phyloP scores from a whole-genome alignment of 345 rosid species.

The Nephelium lappaceum region DNA sequence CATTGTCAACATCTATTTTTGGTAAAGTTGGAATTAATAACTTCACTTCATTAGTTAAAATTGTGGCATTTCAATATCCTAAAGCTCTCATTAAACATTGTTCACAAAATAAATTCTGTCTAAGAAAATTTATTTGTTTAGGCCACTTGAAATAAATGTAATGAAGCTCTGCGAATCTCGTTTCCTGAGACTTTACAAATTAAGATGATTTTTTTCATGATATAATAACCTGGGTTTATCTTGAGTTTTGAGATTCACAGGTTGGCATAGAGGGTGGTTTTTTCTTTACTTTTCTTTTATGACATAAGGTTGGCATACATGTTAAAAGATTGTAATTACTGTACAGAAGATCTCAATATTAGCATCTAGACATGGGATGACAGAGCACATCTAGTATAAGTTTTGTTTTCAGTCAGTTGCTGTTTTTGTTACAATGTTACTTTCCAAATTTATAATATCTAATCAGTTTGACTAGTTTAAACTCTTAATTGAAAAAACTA shows the following conservation, averaged over 20 bases:
- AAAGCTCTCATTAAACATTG: neutral
- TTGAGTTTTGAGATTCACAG: neutral
- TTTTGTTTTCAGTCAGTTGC: neutral
- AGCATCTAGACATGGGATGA: neutral
- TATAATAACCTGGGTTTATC: neutral
- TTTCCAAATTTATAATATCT: neutral
- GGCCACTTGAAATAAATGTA: neutral
- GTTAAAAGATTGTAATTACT: neutral
- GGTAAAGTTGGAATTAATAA: constrained; percentile 2
- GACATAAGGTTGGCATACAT: neutral
- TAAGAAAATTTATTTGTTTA: neutral
- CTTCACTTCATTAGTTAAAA: neutral
- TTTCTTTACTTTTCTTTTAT: neutral
- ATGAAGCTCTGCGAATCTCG: neutral
- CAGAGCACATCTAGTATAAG: neutral
- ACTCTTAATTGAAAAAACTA: constrained; percentile 1
- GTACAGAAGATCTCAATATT: neutral
- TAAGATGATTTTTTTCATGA: neutral
- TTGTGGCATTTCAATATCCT: neutral
- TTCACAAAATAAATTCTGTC: neutral
- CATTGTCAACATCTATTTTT: neutral
- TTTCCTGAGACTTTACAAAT: neutral
- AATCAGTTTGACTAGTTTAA: constrained; percentile 9
- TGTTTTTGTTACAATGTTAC: neutral
- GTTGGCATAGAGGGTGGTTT: neutral